Percentiles rank a stretch among this genome's conserved stretches.
Conservation (phyloP, 2,329 filamentous ascomycete genomes). For the Alternaria conjuncta region DNA sequence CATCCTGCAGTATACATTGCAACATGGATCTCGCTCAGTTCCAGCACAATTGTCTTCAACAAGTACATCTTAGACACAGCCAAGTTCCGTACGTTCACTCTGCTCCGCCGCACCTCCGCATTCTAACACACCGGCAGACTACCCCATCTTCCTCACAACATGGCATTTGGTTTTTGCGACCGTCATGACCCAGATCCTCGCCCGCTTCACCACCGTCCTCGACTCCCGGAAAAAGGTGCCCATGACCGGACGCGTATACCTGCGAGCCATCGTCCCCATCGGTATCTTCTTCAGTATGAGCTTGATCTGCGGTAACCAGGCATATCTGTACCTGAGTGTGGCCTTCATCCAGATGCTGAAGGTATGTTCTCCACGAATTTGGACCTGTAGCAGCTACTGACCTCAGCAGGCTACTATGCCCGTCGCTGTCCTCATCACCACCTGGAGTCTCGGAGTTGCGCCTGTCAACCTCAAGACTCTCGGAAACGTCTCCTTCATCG, state of each 20-base stretch:
- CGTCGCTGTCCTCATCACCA: constrained; percentile 87
- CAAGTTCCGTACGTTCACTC: constrained; percentile 73
- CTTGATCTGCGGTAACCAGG: constrained; percentile 94
- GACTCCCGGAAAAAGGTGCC: constrained; percentile 95
- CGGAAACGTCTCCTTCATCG: constrained; percentile 92
- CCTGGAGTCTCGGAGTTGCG: constrained; percentile 85
- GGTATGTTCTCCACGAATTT: constrained; percentile 57
- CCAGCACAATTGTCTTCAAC: constrained; percentile 97
- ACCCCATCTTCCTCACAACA: constrained; percentile 76
- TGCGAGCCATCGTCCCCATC: constrained; percentile 92
- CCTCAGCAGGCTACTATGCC: constrained; percentile 80
- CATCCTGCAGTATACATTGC: constrained; percentile 87
- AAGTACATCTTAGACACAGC: constrained; percentile 93
- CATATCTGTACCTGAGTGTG: constrained; percentile 93
- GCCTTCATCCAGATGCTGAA: constrained; percentile 99
- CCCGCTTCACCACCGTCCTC: constrained; percentile 85
- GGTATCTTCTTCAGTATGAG: constrained; percentile 95
- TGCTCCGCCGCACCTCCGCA: constrained; percentile 1
- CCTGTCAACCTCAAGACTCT: constrained; percentile 86
- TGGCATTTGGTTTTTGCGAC: constrained; percentile 96
- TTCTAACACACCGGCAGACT: constrained; percentile 43
- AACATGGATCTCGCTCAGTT: constrained; percentile 90
- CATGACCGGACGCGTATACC: constrained; percentile 93
- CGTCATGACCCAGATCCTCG: constrained; percentile 90
- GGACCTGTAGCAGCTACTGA: constrained; percentile 6